phyloP scores from a whole-genome alignment of 768 basidiomycete genomes.

The Dentipellis sp. region DNA sequence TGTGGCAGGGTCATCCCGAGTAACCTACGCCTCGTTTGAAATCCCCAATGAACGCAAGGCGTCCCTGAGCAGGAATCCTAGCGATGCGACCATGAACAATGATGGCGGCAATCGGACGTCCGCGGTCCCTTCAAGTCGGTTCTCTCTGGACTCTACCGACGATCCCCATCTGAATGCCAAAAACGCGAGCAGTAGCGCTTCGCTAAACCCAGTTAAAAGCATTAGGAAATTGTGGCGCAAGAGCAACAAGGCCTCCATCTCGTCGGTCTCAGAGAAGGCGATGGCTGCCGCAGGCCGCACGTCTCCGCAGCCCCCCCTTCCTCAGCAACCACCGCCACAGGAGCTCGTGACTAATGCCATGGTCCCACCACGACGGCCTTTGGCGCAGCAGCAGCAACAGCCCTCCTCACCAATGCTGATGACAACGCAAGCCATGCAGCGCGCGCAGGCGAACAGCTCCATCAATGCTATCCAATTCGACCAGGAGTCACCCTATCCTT shows the following conservation, averaged over 20 bases:
- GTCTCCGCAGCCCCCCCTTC: not conserved
- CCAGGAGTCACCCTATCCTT: slow-evolving; percentile 64
- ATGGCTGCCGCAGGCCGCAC: slow-evolving; percentile 5
- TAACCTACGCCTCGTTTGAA: slow-evolving; percentile 2
- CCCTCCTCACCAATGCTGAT: not conserved
- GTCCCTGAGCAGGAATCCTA: not conserved
- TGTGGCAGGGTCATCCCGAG: not conserved
- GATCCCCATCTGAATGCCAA: slow-evolving; percentile 20
- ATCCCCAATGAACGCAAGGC: slow-evolving; percentile 3
- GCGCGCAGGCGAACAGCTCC: slow-evolving; percentile 16
- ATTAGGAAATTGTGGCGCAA: slow-evolving; percentile 75
- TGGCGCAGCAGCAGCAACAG: not conserved
- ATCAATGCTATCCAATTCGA: slow-evolving; percentile 55
- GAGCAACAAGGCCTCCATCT: slow-evolving; percentile 41
- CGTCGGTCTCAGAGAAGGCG: not conserved
- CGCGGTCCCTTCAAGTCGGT: slow-evolving; percentile 35
- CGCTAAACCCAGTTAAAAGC: slow-evolving; percentile 64
- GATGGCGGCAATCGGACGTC: slow-evolving; percentile 6
- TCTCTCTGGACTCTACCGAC: slow-evolving; percentile 67
- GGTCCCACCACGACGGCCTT: slow-evolving; percentile 1
- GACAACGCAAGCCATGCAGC: not conserved
- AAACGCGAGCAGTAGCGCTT: slow-evolving; percentile 26
- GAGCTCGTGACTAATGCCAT: slow-evolving; percentile 9
- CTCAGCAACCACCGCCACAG: not conserved
- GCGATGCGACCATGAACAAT: not conserved